These are phyloP conservation scores for Fusarium begoniae DNA, from an alignment of 2,329 filamentous ascomycete species.

Conservation along the genomic window DNA sequence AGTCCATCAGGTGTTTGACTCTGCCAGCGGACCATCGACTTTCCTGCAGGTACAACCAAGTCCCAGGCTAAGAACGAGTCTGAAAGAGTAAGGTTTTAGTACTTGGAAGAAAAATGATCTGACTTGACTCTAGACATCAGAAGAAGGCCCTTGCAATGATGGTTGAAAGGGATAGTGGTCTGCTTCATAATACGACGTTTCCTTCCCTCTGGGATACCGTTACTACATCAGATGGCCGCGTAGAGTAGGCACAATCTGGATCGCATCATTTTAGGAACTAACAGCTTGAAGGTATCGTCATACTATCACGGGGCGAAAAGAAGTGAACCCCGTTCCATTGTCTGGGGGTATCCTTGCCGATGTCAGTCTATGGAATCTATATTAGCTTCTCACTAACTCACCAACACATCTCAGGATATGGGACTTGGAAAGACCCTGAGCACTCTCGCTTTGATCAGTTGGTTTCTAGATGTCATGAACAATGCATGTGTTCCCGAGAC, in stretches of 20 bases:
- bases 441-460: neutral
- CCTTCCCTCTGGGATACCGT: accelerated
- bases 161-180: neutral
- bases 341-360: neutral
- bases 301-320: neutral
- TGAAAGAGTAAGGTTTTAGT: neutral
- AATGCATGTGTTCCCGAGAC: neutral
- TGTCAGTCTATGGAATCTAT: neutral
- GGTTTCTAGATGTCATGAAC: neutral
- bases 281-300: neutral
- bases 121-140: neutral
- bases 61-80: neutral
- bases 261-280: accelerated
- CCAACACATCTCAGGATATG: neutral
- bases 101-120: neutral
- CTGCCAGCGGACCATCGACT: neutral
- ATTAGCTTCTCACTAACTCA: accelerated
- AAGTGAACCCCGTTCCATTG: accelerated
- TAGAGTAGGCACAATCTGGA: neutral
- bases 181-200: neutral
- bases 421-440: neutral
- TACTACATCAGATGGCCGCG: neutral
- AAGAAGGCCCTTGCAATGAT: neutral
- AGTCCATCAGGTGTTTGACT: neutral
- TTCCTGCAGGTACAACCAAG: neutral